Conservation (phyloP, 2,329 filamentous ascomycete species). For the Sporothrix luriei region DNA sequence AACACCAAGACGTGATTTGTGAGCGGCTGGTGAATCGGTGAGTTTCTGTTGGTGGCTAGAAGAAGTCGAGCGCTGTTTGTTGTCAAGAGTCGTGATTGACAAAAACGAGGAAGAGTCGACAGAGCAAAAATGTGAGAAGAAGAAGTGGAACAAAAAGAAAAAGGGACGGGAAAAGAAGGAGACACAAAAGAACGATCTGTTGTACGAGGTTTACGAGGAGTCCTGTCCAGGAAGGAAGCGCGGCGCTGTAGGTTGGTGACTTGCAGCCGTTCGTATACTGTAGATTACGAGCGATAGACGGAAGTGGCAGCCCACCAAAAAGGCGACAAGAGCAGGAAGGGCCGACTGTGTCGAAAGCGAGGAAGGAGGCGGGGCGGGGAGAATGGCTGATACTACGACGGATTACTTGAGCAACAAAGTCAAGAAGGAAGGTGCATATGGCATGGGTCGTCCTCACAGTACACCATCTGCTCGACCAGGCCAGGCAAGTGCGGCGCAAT, state of each 20-base stretch:
- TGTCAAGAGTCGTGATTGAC: conserved; percentile 17
- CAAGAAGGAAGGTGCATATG: conserved; percentile 32
- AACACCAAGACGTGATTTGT: conserved; percentile 14
- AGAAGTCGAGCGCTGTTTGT: neutral
- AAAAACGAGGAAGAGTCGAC: neutral
- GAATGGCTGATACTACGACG: neutral
- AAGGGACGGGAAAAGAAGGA: conserved; percentile 8
- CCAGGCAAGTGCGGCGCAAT: conserved; percentile 24
- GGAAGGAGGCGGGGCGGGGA: conserved; percentile 26
- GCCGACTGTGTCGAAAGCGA: neutral
- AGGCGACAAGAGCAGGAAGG: conserved; percentile 18
- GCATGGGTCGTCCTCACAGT: neutral
- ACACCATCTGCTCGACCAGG: conserved; percentile 10
- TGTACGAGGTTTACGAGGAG: conserved; percentile 27
- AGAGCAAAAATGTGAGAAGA: neutral
- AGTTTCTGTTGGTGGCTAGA: neutral
- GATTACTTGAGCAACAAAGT: neutral
- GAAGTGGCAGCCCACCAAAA: neutral
- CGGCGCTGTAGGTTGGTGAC: conserved; percentile 11
- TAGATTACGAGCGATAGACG: neutral
- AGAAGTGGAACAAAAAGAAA: neutral
- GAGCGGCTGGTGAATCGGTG: neutral
- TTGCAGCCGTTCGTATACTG: conserved; percentile 30
- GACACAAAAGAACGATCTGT: neutral
- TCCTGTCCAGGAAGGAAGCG: conserved; percentile 1